Base-by-base conservation (phyloP, 1,284 basidiomycete genomes). In the Cerioporus squamosus region DNA sequence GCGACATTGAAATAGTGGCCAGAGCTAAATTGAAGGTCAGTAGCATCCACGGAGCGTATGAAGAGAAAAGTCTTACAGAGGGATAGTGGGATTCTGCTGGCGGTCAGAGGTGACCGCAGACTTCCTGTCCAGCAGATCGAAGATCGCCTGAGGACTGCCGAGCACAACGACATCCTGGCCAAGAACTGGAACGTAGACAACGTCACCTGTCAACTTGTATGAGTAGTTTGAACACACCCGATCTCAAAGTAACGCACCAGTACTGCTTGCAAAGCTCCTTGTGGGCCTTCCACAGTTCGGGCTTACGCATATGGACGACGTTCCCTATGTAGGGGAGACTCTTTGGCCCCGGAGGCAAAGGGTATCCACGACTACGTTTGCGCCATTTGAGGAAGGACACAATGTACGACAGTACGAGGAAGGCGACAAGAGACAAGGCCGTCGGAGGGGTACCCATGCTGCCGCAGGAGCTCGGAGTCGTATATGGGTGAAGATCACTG, bases 71-170 rank as follows among this genome's bases (percentile, higher is more conserved):
- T 15, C 46, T 23, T 14, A 51, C 49, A 51, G 26, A n/a, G 14
- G 26, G n/a, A 23, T 39, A 40, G 51, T 48, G 4, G 29, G 40
- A 29, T 33, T 33, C 23, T 50, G 18, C 7, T 24, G 47, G 15
- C 43, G 22, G 24, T 22, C 71, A 68, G 26, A 70, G 73, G 55
- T 42, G n/a, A 20, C 15, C 4, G 23, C 29, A 2, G 46, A 48
- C n/a, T 36, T 31, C 10, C 23, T 38, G 5, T 48, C 46, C 12
- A 48, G 20, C n/a, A 48, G 33, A 12, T 48, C 33, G 2, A 38
- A 22, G 5, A 36, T 36, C 10, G 46, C 38, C 14, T 48, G 18
- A n/a, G 14, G 22, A 22, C 38, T 36, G 3, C 24, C 33, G 33
- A 48, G 18, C 17, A 48, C 33, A 4, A 48, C 18, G n/a, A 48